Evolutionary conservation across 306 rosid species (phyloP).

Genomic region (Gastrolobium villosum): DNA sequence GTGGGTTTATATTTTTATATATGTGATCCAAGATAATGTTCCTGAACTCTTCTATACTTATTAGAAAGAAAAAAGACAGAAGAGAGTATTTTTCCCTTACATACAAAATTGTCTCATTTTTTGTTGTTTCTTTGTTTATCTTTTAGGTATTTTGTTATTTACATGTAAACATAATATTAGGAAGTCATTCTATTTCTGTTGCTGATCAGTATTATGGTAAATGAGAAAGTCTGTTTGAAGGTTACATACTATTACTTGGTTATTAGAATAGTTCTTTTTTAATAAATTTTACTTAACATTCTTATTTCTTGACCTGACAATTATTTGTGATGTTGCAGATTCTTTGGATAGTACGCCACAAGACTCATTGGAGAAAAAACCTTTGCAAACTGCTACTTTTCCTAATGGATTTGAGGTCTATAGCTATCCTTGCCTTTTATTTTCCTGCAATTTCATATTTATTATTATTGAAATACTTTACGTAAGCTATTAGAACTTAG

Average conservation of each 20-base stretch:
- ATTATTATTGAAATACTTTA: conserved; percentile 15
- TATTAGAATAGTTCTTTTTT: background rate
- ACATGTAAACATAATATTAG: background rate
- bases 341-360: conserved; percentile 58
- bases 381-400: conserved; percentile 67
- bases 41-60: background rate
- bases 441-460: conserved; percentile 32
- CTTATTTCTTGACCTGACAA: conserved; percentile 21
- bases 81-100: background rate
- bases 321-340: conserved; percentile 52
- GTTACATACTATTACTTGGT: background rate
- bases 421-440: conserved; percentile 32
- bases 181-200: conserved; percentile 13
- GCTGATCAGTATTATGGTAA: background rate
- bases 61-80: background rate
- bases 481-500: conserved; percentile 20
- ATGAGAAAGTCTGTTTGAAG: conserved; percentile 18
- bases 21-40: conserved; percentile 22
- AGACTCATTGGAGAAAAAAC: conserved; percentile 60
- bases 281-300: background rate
- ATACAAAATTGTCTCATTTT: conserved; percentile 20
- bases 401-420: conserved; percentile 95
- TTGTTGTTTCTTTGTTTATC: too few species aligned
- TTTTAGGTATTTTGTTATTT: background rate
- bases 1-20: background rate